These are phyloP conservation scores for Mycosphaerella sp. DNA, from an alignment of 2,329 filamentous ascomycete species.

Conservation along the genomic window DNA sequence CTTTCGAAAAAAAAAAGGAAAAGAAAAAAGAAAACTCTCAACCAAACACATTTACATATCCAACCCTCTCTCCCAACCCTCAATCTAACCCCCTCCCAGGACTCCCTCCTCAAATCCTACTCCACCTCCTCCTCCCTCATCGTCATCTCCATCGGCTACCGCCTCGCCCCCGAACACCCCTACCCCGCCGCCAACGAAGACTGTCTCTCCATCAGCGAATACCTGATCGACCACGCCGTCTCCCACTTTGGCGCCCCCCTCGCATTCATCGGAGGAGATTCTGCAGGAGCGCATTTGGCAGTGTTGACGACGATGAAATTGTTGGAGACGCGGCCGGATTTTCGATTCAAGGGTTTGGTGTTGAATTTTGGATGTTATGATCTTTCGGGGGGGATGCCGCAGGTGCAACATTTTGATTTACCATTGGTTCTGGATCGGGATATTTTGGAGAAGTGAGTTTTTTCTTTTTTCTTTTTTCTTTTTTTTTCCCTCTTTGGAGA, in stretches of 20 bases:
- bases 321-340: conserved; percentile 31
- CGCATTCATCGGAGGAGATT: conserved; percentile 39
- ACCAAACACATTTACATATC: too few relatives aligned
- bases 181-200: conserved; percentile 52
- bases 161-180: conserved; percentile 54
- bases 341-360: conserved; percentile 45
- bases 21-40: too few relatives aligned
- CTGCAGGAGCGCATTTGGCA: conserved; percentile 48
- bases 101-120: conserved; percentile 44
- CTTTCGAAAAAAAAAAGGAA: too few relatives aligned
- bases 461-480: background rate
- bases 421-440: conserved; percentile 43
- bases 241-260: conserved; percentile 38
- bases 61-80: too few relatives aligned
- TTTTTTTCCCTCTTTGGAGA: too few relatives aligned
- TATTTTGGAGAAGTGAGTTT: conserved; percentile 37
- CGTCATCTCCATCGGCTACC: conserved; percentile 52
- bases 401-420: conserved; percentile 37
- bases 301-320: conserved; percentile 45
- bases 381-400: conserved; percentile 40
- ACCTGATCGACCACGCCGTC: conserved; percentile 45
- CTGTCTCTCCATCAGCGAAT: conserved; percentile 51
- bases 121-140: conserved; percentile 46
- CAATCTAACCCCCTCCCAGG: conserved; percentile 18
- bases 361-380: conserved; percentile 51